Evolutionary conservation across 176 grass and related monocot genomes (phyloP).

Genomic region (Phyllostachys edulis): DNA sequence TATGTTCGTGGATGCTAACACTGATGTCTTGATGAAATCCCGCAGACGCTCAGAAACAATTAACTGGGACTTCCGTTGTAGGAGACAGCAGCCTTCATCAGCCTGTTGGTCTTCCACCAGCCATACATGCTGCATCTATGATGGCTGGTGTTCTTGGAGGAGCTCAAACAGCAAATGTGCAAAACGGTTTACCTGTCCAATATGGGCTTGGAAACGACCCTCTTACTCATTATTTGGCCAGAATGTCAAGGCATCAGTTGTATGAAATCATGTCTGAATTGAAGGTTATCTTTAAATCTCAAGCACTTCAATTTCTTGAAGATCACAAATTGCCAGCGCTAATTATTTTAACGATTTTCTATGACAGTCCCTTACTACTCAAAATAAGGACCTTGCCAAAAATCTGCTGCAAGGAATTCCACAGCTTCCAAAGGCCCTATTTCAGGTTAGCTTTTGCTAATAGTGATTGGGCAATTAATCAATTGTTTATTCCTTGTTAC

Average conservation of each 20-base stretch:
- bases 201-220: constrained; percentile 79
- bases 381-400: constrained; percentile 63
- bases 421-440: constrained; percentile 78
- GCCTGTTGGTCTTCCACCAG: constrained; percentile 68
- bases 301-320: constrained; percentile 16
- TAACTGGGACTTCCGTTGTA: constrained; percentile 30
- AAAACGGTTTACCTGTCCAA: constrained; percentile 65
- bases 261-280: constrained; percentile 79
- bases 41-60: constrained; percentile 67
- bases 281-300: constrained; percentile 58
- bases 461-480: constrained; percentile 13
- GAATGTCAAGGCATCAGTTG: constrained; percentile 86
- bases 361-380: constrained; percentile 63
- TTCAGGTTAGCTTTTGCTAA: constrained; percentile 66
- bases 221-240: constrained; percentile 85
- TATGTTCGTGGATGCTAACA: constrained; percentile 30
- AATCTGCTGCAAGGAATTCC: constrained; percentile 68
- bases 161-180: constrained; percentile 64
- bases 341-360: constrained; percentile 17
- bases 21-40: constrained; percentile 20
- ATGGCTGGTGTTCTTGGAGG: constrained; percentile 78
- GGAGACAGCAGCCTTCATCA: constrained; percentile 64
- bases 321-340: neutral
- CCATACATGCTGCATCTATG: constrained; percentile 70
- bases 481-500: constrained; percentile 11